These are phyloP conservation scores for Colletotrichum lindemuthianum DNA, from an alignment of 2,329 filamentous ascomycete species.

Conservation along the genomic window DNA sequence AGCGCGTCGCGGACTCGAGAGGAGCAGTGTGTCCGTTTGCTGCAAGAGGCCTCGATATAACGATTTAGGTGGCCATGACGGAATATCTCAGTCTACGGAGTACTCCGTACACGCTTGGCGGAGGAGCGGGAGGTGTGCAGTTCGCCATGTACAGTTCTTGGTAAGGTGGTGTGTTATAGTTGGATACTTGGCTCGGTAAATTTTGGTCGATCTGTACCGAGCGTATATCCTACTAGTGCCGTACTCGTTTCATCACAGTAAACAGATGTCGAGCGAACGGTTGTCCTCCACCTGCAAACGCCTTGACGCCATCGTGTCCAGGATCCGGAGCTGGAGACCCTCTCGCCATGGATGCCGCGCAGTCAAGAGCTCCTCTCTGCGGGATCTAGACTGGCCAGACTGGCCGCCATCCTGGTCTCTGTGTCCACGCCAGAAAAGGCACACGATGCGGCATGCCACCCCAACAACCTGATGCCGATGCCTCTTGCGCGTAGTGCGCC, in stretches of 20 bases:
- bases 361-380: slow-evolving; percentile 6
- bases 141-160: not conserved
- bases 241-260: no score
- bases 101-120: no score
- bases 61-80: slow-evolving; percentile 13
- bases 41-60: slow-evolving; percentile 48
- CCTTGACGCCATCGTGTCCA: slow-evolving; percentile 13
- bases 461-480: not conserved
- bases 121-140: slow-evolving; percentile 3
- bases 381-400: slow-evolving; percentile 6
- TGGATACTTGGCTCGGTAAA: no score
- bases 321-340: slow-evolving; percentile 22
- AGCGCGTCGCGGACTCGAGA: not conserved
- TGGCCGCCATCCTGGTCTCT: slow-evolving; percentile 12
- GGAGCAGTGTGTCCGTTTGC: slow-evolving; percentile 39
- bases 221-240: no score
- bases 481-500: slow-evolving; percentile 9
- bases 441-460: slow-evolving; percentile 1
- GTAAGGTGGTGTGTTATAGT: no score
- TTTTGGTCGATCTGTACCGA: no score
- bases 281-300: slow-evolving; percentile 2
- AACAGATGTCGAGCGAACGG: no score
- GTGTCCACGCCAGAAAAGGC: slow-evolving; percentile 2
- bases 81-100: no score
- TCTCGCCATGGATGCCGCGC: slow-evolving; percentile 15